Conservation (phyloP, 257 asterid genomes). For the Nicotiana knightiana region DNA sequence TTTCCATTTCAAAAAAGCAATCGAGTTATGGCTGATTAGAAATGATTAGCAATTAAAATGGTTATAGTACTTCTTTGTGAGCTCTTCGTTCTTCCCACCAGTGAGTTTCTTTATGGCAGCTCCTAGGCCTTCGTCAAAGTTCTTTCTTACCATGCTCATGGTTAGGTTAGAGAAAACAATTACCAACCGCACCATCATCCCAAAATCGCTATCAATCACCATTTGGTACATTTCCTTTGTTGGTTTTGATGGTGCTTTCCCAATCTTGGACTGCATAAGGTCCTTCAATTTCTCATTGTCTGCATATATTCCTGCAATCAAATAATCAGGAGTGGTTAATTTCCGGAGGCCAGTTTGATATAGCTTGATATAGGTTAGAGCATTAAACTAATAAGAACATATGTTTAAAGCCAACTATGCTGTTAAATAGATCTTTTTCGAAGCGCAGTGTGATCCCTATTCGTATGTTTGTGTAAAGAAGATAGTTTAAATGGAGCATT, state of each 20-base stretch:
- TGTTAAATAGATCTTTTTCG: too few species aligned
- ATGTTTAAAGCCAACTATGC: too few species aligned
- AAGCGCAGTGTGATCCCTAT: background rate
- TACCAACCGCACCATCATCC: conserved; percentile 51
- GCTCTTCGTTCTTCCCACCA: conserved; percentile 60
- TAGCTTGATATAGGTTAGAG: background rate
- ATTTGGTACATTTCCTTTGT: conserved; percentile 59
- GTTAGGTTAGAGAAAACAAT: conserved; percentile 62
- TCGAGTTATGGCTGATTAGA: too few species aligned
- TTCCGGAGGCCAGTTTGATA: background rate
- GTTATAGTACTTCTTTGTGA: conserved; percentile 45
- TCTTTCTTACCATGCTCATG: conserved; percentile 67
- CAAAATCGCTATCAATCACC: conserved; percentile 58
- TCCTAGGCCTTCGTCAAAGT: conserved; percentile 64
- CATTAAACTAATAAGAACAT: background rate
- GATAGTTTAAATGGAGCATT: background rate
- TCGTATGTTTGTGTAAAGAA: background rate
- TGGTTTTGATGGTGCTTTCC: conserved; percentile 54
- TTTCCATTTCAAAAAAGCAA: too few species aligned
- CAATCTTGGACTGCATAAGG: conserved; percentile 37
- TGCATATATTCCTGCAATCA: conserved; percentile 57
- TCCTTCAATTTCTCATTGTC: conserved; percentile 52
- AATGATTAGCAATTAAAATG: background rate
- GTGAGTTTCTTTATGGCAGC: conserved; percentile 71
- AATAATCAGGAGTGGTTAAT: background rate